Conservation (phyloP, 106 monocot species). For the Hemerocallis citrina region DNA sequence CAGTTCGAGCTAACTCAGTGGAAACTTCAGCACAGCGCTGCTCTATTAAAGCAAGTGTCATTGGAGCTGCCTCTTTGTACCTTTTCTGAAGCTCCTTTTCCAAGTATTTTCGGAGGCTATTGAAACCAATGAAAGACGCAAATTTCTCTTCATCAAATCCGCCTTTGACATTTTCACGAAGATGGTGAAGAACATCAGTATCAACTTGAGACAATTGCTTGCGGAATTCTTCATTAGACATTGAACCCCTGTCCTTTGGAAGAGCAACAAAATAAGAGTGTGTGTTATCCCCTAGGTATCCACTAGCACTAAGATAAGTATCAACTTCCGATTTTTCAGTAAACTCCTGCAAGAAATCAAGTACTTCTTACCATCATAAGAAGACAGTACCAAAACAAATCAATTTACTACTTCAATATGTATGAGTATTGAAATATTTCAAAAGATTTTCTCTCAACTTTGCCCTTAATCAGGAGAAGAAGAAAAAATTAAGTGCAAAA, state of each 20-base stretch:
- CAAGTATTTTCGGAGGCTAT: constrained; percentile 52
- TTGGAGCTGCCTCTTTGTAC: constrained; percentile 89
- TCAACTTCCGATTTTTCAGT: constrained; percentile 89
- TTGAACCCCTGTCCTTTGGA: constrained; percentile 70
- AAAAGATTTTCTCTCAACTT: too few relatives aligned
- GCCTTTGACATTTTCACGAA: constrained; percentile 70
- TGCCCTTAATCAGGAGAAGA: too few relatives aligned
- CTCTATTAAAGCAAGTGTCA: constrained; percentile 82
- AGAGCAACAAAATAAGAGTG: constrained; percentile 87
- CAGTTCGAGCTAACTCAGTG: constrained; percentile 46
- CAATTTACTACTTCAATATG: too few relatives aligned
- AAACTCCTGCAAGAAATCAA: constrained; percentile 63
- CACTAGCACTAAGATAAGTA: constrained; percentile 69
- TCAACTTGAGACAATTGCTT: constrained; percentile 86
- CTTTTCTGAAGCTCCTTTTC: constrained; percentile 82
- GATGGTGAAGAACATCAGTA: constrained; percentile 49
- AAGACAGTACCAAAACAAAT: too few relatives aligned
- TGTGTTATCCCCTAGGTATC: constrained; percentile 85
- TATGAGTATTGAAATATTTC: too few relatives aligned
- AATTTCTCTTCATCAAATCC: constrained; percentile 90
- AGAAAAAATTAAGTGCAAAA: too few relatives aligned
- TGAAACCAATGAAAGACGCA: constrained; percentile 61
- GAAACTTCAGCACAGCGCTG: constrained; percentile 71
- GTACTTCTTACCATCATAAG: not conserved
- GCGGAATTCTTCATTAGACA: constrained; percentile 84